These are phyloP conservation scores for Hypoxylon cercidicola DNA, from an alignment of 495 filamentous ascomycete species.

Conservation along the genomic window DNA sequence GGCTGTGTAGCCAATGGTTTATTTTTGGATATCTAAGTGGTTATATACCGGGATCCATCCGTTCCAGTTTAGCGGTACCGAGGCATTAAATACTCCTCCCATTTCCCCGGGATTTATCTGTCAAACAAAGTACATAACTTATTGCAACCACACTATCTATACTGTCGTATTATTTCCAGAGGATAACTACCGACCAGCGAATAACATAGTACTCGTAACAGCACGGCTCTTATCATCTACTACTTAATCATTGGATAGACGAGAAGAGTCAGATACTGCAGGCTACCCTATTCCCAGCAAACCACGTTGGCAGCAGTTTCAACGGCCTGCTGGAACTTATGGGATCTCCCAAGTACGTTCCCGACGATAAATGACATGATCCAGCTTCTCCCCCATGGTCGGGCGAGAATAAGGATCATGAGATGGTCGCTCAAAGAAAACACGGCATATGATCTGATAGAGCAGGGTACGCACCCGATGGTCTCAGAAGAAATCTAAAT, in stretches of 20 bases:
- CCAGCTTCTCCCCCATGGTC: constrained; percentile 8
- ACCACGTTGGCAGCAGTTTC: no score
- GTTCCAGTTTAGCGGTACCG: constrained; percentile 28
- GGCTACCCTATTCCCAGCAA: no score
- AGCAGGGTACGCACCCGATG: constrained; percentile 12
- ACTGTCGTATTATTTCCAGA: constrained; percentile 15
- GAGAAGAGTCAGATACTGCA: constrained; percentile 4
- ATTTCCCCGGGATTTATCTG: constrained; percentile 11
- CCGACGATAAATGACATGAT: constrained; percentile 22
- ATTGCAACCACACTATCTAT: background rate
- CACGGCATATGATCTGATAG: constrained; percentile 2
- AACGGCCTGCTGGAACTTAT: background rate
- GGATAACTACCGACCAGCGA: background rate
- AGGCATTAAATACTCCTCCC: constrained; percentile 24
- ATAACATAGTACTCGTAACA: background rate
- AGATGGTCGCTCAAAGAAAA: background rate
- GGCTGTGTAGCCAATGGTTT: constrained; percentile 1
- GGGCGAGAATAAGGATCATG: constrained; percentile 11
- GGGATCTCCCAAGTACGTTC: constrained; percentile 20
- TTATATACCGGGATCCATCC: constrained; percentile 20
- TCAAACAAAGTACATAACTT: background rate
- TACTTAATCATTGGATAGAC: background rate
- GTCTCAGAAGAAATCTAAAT: constrained; percentile 2
- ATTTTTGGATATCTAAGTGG: constrained; percentile 8
- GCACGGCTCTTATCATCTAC: background rate